Evolutionary conservation across 2,329 filamentous ascomycete genomes (phyloP).

Genomic region (Ophiostoma sp.): DNA sequence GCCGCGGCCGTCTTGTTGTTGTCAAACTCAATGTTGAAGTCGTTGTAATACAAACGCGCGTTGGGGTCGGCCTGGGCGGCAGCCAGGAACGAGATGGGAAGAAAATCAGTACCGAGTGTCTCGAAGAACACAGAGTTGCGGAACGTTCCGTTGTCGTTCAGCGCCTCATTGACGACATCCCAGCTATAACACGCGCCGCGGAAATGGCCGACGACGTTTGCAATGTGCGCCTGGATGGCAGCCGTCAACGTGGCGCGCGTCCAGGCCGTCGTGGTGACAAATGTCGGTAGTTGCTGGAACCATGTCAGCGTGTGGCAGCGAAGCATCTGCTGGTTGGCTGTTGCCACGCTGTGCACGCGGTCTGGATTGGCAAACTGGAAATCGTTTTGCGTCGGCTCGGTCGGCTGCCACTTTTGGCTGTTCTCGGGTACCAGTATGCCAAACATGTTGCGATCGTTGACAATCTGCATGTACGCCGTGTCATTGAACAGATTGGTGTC

Average conservation of each 20-base stretch:
- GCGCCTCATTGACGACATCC: slow-evolving; percentile 57
- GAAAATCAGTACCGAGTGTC: slow-evolving; percentile 48
- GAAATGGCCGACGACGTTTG: slow-evolving; percentile 48
- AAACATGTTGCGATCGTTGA: slow-evolving; percentile 54
- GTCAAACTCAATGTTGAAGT: slow-evolving; percentile 50
- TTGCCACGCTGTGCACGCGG: slow-evolving; percentile 39
- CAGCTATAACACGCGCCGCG: slow-evolving; percentile 51
- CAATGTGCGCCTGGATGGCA: slow-evolving; percentile 55
- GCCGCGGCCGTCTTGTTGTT: slow-evolving; percentile 39
- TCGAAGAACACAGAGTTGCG: slow-evolving; percentile 47
- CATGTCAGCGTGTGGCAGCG: slow-evolving; percentile 55
- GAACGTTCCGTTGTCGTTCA: slow-evolving; percentile 51
- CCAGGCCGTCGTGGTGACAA: slow-evolving; percentile 44
- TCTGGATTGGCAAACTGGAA: slow-evolving; percentile 58
- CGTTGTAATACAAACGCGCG: slow-evolving; percentile 55
- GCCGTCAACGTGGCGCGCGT: slow-evolving; percentile 53
- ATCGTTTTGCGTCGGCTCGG: slow-evolving; percentile 51
- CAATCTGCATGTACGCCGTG: slow-evolving; percentile 51
- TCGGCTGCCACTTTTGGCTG: slow-evolving; percentile 55
- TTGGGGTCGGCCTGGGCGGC: slow-evolving; percentile 45
- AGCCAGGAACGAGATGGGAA: slow-evolving; percentile 50
- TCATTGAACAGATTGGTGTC: slow-evolving; percentile 51
- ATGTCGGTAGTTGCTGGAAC: slow-evolving; percentile 52
- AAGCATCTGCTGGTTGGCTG: slow-evolving; percentile 43
- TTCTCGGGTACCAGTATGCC: slow-evolving; percentile 60